Evolutionary conservation across 768 basidiomycete species (phyloP).

Genomic region (Pholiota conissans): DNA sequence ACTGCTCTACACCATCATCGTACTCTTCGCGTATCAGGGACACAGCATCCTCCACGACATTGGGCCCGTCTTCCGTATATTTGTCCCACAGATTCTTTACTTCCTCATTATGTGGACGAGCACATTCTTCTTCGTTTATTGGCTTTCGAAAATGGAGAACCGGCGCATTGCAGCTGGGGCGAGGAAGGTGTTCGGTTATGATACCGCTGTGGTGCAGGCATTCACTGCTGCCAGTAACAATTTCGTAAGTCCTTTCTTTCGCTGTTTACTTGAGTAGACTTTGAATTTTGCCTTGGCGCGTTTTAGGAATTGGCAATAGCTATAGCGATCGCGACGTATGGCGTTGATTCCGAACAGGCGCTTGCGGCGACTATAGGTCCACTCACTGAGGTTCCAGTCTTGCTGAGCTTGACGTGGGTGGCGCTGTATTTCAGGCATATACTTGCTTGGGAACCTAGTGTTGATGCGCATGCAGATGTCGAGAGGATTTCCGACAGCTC

Average conservation of each 20-base stretch:
- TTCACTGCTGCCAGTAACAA: conserved; percentile 85
- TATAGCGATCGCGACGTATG: conserved; percentile 75
- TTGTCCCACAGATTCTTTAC: conserved; percentile 80
- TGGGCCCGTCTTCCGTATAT: conserved; percentile 75
- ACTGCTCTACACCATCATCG: conserved; percentile 77
- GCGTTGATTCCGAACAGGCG: conserved; percentile 75
- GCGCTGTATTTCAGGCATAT: conserved; percentile 45
- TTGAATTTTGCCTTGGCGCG: too few relatives aligned
- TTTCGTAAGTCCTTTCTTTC: conserved; percentile 45
- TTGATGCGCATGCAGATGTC: too few relatives aligned
- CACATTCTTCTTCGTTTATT: conserved; percentile 58
- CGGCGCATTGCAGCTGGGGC: neutral
- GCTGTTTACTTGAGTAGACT: too few relatives aligned
- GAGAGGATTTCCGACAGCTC: too few relatives aligned
- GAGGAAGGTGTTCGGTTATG: conserved; percentile 45
- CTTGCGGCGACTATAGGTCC: conserved; percentile 81
- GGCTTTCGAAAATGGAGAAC: conserved; percentile 38
- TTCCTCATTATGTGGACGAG: conserved; percentile 76
- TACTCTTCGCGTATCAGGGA: conserved; percentile 71
- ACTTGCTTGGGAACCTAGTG: conserved; percentile 45
- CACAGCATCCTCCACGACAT: conserved; percentile 74
- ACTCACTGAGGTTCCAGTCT: conserved; percentile 77
- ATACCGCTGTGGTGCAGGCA: conserved; percentile 73
- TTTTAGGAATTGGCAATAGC: conserved; percentile 79
- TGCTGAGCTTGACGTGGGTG: conserved; percentile 68